Evolutionary conservation across 1,284 basidiomycete species (phyloP).

Genomic region (Quambalaria eucalypti): DNA sequence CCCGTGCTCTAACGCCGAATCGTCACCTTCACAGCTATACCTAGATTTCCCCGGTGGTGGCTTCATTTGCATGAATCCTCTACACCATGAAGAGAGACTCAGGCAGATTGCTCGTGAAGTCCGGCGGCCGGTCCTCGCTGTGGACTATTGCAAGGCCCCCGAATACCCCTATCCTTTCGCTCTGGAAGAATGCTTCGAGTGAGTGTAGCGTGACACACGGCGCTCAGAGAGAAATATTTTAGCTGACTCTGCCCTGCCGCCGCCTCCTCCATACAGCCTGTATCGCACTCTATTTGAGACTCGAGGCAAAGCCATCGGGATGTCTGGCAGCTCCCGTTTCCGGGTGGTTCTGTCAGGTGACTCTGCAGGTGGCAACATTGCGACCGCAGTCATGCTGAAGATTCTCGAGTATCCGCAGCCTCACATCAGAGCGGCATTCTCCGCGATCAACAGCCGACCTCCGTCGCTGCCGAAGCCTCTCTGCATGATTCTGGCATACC

Average conservation of each 20-base stretch:
- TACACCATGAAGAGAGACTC: constrained; percentile 91
- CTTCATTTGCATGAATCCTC: constrained; percentile 87
- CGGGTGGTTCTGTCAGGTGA: constrained; percentile 34
- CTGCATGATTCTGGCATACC: constrained; percentile 67
- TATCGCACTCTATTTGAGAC: constrained; percentile 75
- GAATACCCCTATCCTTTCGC: constrained; percentile 55
- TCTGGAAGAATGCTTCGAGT: constrained; percentile 90
- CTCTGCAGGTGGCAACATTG: constrained; percentile 34
- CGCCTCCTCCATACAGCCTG: no score
- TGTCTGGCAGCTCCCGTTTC: constrained; percentile 49
- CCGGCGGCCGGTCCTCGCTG: constrained; percentile 68
- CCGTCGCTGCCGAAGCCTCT: constrained; percentile 56
- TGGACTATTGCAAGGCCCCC: constrained; percentile 93
- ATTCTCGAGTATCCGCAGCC: constrained; percentile 36
- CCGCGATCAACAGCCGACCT: constrained; percentile 9
- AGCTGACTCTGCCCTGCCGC: no score
- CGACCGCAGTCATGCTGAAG: constrained; percentile 29
- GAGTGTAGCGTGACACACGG: no score
- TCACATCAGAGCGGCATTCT: constrained; percentile 28
- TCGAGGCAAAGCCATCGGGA: constrained; percentile 69
- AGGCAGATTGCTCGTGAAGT: constrained; percentile 73
- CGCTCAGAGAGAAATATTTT: no score
- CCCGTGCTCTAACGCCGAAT: background rate
- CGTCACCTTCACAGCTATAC: no score
- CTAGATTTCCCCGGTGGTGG: constrained; percentile 86